Percentiles rank a stretch among this genome's conserved stretches.
phyloP scores from a whole-genome alignment of 1,139 yeast genomes.

The Suhomyces ambrosiae region DNA sequence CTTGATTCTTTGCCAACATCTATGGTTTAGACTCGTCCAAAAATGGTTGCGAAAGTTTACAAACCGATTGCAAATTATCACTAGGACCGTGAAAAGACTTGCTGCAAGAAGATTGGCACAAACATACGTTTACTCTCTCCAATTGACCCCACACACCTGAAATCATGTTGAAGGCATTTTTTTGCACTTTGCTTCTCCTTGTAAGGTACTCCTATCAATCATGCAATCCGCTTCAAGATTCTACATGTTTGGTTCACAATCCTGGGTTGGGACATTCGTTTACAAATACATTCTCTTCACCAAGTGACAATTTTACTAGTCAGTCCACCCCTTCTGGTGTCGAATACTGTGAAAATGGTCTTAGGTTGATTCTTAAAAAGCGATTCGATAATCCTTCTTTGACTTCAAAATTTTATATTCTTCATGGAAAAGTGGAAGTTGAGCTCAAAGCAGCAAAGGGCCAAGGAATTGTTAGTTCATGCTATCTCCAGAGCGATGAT shows the following conservation, averaged over 20 bases:
- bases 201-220: neutral
- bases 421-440: slow-evolving; percentile 47
- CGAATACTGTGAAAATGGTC: slow-evolving; percentile 2
- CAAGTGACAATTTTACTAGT: slow-evolving; percentile 3
- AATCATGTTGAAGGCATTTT: too few species aligned
- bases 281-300: slow-evolving; percentile 13
- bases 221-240: slow-evolving; percentile 31
- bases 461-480: slow-evolving; percentile 44
- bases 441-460: slow-evolving; percentile 42
- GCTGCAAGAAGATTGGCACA: too few species aligned
- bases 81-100: too few species aligned
- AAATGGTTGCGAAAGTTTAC: too few species aligned
- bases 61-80: too few species aligned
- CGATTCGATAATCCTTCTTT: slow-evolving; percentile 45
- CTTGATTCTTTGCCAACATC: too few species aligned
- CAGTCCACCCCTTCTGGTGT: slow-evolving; percentile 1
- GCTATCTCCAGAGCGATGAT: slow-evolving; percentile 50
- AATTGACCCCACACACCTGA: too few species aligned
- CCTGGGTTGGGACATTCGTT: neutral
- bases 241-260: slow-evolving; percentile 26
- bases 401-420: slow-evolving; percentile 37
- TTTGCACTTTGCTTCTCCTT: too few species aligned
- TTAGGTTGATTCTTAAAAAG: slow-evolving; percentile 24
- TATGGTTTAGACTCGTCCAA: too few species aligned
- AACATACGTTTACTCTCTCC: too few species aligned